phyloP scores from a whole-genome alignment of 1,284 basidiomycete genomes.

The Puccinia coronata region DNA sequence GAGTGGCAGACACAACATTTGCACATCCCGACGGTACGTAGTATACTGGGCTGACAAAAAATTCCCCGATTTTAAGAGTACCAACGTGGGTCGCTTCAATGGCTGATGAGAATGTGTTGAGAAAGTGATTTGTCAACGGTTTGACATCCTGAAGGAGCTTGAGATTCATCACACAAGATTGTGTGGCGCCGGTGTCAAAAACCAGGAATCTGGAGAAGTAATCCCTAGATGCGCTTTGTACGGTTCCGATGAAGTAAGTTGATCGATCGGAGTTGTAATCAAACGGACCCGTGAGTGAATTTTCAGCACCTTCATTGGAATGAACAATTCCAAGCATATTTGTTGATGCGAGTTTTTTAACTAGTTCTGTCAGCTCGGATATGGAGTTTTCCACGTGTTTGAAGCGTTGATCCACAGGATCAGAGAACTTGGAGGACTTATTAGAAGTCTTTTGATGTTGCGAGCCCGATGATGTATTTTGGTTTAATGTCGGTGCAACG shows the following conservation, averaged over 20 bases:
- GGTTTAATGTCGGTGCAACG: background rate
- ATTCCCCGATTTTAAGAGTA: background rate
- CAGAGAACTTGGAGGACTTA: no score
- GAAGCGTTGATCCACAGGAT: background rate
- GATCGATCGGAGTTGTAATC: background rate
- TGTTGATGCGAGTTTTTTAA: background rate
- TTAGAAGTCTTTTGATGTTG: no score
- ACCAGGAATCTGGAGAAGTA: background rate
- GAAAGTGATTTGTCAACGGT: background rate
- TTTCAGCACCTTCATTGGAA: background rate
- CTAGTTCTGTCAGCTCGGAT: background rate
- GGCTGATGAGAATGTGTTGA: background rate
- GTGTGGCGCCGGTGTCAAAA: background rate
- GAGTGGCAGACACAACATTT: background rate
- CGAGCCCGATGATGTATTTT: background rate
- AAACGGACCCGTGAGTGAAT: background rate
- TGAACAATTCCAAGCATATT: conserved; percentile 8
- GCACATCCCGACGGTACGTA: conserved; percentile 1
- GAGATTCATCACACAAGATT: background rate
- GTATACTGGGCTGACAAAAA: background rate
- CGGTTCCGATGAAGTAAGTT: background rate
- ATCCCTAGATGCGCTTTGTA: background rate
- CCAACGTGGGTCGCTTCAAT: background rate
- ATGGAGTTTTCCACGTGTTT: background rate
- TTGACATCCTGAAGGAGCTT: background rate